Evolutionary conservation across 495 filamentous ascomycete genomes (phyloP).

Genomic region (Saxispiralis lemnorum): DNA sequence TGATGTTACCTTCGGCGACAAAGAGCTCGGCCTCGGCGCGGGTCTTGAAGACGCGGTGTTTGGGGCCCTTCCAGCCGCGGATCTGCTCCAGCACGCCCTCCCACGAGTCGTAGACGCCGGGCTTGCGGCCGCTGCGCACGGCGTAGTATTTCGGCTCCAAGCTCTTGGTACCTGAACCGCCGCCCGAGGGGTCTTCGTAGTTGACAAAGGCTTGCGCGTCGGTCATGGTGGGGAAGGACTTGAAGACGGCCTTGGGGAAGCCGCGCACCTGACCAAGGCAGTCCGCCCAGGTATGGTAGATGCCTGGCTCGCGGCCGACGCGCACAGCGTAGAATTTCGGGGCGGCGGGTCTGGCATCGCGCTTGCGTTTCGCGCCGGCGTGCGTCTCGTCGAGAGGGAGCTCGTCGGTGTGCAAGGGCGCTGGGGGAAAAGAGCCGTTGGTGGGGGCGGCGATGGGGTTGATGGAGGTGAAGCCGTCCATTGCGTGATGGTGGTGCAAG

Average conservation of each 20-base stretch:
- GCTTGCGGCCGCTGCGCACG: conserved; percentile 61
- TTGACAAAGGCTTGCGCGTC: conserved; percentile 70
- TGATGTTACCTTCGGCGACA: conserved; percentile 32
- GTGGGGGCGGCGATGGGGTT: not conserved
- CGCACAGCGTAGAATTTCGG: conserved; percentile 78
- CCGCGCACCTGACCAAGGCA: conserved; percentile 68
- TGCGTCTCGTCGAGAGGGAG: conserved; percentile 10
- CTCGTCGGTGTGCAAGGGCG: not conserved
- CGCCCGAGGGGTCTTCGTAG: conserved; percentile 6
- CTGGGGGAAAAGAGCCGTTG: not conserved
- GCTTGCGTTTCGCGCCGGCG: conserved; percentile 47
- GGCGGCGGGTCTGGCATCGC: conserved; percentile 25
- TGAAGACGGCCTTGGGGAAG: conserved; percentile 70
- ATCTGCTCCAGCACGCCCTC: conserved; percentile 58
- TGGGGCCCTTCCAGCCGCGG: conserved; percentile 55
- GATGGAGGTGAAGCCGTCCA: conserved; percentile 10
- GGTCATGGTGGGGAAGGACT: conserved; percentile 57
- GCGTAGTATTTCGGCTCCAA: conserved; percentile 46
- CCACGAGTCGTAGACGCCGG: conserved; percentile 86
- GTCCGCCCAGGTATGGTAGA: conserved; percentile 72
- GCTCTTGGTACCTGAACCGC: not conserved
- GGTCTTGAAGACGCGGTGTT: conserved; percentile 65
- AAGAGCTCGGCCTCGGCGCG: conserved; percentile 62
- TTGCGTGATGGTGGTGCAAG: not conserved
- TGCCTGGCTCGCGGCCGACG: conserved; percentile 55